phyloP scores from a whole-genome alignment of 2,329 filamentous ascomycete species.

The Colletotrichum caudatum region DNA sequence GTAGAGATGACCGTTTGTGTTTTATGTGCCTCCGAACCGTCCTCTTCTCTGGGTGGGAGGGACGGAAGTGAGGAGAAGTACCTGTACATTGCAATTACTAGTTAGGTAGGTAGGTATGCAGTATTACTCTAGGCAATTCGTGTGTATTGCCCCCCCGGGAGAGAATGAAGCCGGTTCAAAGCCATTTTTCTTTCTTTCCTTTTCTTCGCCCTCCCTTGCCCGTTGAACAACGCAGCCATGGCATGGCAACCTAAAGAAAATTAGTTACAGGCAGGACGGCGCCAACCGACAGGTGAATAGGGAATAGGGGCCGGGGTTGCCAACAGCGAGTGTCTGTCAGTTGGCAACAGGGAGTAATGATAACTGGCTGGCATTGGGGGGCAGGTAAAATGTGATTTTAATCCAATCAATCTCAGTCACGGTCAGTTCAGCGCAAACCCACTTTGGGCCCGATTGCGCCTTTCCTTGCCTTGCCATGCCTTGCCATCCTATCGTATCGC shows the following conservation, averaged over 20 bases:
- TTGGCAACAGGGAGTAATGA: background rate
- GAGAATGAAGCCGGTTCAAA: constrained; percentile 9
- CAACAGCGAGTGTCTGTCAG: background rate
- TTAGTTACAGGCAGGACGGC: constrained; percentile 18
- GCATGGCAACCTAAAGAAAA: constrained; percentile 1
- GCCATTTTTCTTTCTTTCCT: constrained; percentile 16
- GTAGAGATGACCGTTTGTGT: background rate
- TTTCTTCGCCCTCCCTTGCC: constrained; percentile 10
- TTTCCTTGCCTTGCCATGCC: background rate
- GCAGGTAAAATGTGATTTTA: background rate
- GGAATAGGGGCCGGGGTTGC: background rate
- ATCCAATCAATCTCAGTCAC: background rate
- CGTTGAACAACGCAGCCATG: constrained; percentile 14
- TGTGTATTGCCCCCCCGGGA: background rate
- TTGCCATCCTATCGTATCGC: background rate
- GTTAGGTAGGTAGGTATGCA: too few species aligned
- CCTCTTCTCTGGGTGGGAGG: background rate
- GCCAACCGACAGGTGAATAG: constrained; percentile 6
- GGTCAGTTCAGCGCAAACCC: constrained; percentile 1
- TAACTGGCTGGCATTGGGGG: background rate
- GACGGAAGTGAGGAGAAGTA: background rate
- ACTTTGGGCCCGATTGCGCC: constrained; percentile 18
- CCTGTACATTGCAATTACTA: background rate
- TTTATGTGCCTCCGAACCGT: background rate
- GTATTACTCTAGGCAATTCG: too few species aligned